Base-by-base conservation (phyloP, 2,329 filamentous ascomycete genomes). In the Paraconiothyrium sp. region DNA sequence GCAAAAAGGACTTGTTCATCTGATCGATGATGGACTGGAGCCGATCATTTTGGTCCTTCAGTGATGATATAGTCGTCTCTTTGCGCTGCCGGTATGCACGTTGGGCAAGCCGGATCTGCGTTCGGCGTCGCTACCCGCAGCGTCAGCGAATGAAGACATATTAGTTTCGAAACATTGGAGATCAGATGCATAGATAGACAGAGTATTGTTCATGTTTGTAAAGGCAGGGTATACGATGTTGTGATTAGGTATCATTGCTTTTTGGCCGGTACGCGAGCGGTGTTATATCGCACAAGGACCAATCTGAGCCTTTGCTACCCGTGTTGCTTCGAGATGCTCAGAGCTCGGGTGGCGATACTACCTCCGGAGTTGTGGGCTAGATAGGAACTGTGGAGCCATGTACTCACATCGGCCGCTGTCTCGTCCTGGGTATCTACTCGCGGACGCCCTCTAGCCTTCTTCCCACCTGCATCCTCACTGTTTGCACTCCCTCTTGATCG, bases 21-120 rank as follows among this genome's bases (percentile, higher is more conserved):
- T 90, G 86, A 59, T 91, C 86, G 62, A 94, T 90, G 24, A 86
- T 87, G 14, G 84, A 83, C 61, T 90, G 86, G n/a, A 96, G 85
- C 27, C 87, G 84, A 57, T 88, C 82, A 30, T 94, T 91, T 63
- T 89, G 85, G 57, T 87, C 85, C 73, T 93, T 90, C 11, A 97
- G 83, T 0, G 87, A 88, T 32, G 88, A 85, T 59, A 97, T 94
- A 5, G 91, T 91, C 24, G 86, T 90, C 73, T 97, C 93, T 78
- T 97, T 97, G 55, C 93, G 89, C 71, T 91, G 88, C 16, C 93
- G 88, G 73, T 97, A 97, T 0, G 92, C 92, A 67, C 93, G 84
- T 76, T 97, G 93, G 1, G 93, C 93, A 58, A 94, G 85, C 27
- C 93, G 89, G 65, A 97, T 95, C 75, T 97, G 93, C 5, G 92